Base-by-base conservation (phyloP, 2,329 filamentous ascomycete genomes). In the Paraphaeosphaeria sporulosa region DNA sequence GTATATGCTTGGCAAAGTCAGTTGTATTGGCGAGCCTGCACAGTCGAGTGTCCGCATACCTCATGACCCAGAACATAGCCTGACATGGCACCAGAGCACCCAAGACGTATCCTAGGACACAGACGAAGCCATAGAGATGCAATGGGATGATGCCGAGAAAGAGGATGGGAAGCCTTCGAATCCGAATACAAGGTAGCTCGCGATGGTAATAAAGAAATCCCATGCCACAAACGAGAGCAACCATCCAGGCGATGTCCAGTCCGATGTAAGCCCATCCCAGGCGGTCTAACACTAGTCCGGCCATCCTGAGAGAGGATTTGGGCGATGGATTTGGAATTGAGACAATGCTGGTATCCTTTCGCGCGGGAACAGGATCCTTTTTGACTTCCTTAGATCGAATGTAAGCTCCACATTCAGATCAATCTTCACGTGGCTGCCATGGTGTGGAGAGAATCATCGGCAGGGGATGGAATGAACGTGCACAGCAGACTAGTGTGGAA, bases 41-140 rank as follows among this genome's bases (percentile, higher is more conserved):
- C 7, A 36, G 23, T 27, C 2, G 19, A 27, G 27, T 9, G 9
- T 9, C n/a, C 3, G 36, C 13, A 30, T 38, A 59, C 57, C 57
- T 74, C 73, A 76, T 76, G 38, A 74, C 55, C 73, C 73, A 76
- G 53, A 71, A 76, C 46, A 74, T 71, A 0, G 68, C 59, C 0
- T 62, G 59, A 40, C 73, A 76, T n/a, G 65, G 58, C 21, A 71
- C 62, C n/a, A 66, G 52, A 4, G 71, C 58, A 12, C 63, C 66
- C 17, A 75, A 55, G 13, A 66, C 65, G 62, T 76, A 76, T n/a
- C 58, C 66, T 46, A 67, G 27, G 4, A 68, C 46, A 48, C 67
- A 69, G 1, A 74, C 50, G 25, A 64, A 51, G 19, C 65, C 74
- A 59, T 76, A 76, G 1, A 68, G 52, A 48, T 76, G 73, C 2